Evolutionary conservation across 164 flowering plant species (phyloP).

Genomic region (Protea cynaroides): DNA sequence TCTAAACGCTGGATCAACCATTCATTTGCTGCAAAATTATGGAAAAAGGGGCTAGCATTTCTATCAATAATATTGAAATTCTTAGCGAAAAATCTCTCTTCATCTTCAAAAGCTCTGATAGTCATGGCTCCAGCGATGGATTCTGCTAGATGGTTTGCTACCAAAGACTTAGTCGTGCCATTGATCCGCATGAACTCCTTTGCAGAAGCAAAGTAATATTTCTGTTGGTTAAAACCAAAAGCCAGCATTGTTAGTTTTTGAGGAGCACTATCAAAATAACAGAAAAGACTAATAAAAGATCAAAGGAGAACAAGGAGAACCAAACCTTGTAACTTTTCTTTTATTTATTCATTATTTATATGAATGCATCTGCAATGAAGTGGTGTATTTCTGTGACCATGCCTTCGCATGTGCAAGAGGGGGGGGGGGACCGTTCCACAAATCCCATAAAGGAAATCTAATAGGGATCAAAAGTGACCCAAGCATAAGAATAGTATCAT

Average conservation of each 20-base stretch:
- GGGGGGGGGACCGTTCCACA: too few species aligned
- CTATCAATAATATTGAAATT: conserved; percentile 46
- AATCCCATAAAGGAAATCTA: too few species aligned
- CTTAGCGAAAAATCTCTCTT: conserved; percentile 47
- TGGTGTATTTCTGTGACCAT: too few species aligned
- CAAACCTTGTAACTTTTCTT: too few species aligned
- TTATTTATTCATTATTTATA: too few species aligned
- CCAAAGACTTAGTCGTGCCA: conserved; percentile 60
- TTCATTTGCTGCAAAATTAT: conserved; percentile 67
- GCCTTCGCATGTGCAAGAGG: too few species aligned
- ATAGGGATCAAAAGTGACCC: too few species aligned
- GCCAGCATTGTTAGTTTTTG: background rate
- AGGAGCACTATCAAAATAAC: conserved; percentile 1
- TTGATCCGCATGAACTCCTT: conserved; percentile 72
- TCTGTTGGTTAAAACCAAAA: conserved; percentile 27
- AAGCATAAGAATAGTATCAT: too few species aligned
- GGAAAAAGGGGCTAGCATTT: conserved; percentile 68
- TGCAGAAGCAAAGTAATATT: conserved; percentile 60
- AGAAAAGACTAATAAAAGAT: background rate
- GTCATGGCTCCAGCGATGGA: conserved; percentile 63
- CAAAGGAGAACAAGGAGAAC: background rate
- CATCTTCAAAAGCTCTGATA: conserved; percentile 62
- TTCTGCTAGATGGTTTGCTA: conserved; percentile 58
- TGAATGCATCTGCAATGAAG: too few species aligned
- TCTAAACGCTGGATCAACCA: conserved; percentile 84